Conservation (phyloP, 2,329 filamentous ascomycete genomes). For the Talaromyces sp. region DNA sequence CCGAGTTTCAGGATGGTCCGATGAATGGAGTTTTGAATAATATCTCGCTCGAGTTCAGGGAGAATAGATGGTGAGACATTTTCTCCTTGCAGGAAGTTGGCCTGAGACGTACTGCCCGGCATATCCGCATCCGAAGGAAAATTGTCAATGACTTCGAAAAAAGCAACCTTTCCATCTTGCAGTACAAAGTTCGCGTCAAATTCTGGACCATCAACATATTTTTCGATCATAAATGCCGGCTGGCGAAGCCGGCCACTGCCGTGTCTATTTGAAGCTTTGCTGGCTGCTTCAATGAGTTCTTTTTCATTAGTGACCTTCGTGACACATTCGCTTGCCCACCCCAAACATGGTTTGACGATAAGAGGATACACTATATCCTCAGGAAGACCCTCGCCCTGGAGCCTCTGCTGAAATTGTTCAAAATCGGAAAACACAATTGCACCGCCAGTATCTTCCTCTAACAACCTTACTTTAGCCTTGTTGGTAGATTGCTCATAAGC, state of each 20-base stretch:
- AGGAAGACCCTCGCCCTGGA: background rate
- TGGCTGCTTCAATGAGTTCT: conserved; percentile 30
- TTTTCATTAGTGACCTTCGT: conserved; percentile 24
- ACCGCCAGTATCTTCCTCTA: background rate
- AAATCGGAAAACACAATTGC: background rate
- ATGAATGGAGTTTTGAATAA: conserved; percentile 20
- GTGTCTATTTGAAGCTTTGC: conserved; percentile 25
- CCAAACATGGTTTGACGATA: background rate
- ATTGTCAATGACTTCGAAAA: conserved; percentile 41
- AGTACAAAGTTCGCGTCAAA: conserved; percentile 44
- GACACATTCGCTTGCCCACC: background rate
- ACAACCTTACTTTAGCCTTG: too few relatives aligned
- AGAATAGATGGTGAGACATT: conserved; percentile 24
- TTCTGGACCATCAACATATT: conserved; percentile 43
- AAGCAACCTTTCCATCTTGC: conserved; percentile 39
- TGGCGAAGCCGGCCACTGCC: background rate
- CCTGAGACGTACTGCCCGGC: background rate
- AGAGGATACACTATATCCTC: background rate
- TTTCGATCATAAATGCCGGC: conserved; percentile 37
- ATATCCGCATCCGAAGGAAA: conserved; percentile 34
- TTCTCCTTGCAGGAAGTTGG: conserved; percentile 23
- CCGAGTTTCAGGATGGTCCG: conserved; percentile 24
- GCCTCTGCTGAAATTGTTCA: background rate
- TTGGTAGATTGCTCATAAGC: too few relatives aligned
- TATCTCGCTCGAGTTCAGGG: conserved; percentile 20